Percentiles rank a stretch among this genome's conserved stretches.
phyloP scores from a whole-genome alignment of 192 early-diverging fungal species.

The Globomyces pollinis-pini region DNA sequence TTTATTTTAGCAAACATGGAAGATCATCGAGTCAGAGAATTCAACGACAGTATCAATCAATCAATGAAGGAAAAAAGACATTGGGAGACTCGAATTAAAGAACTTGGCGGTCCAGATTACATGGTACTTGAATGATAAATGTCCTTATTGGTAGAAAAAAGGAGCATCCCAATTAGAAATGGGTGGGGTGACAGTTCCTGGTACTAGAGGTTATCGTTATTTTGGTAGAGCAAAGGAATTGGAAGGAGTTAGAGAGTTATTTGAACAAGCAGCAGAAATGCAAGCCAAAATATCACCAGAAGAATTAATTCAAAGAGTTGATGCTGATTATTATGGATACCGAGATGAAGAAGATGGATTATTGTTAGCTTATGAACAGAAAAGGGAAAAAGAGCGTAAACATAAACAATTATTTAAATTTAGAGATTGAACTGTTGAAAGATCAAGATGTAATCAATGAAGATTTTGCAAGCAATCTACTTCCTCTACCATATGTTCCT shows the following conservation, averaged over 20 bases:
- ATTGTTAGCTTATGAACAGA: slow-evolving; percentile 70
- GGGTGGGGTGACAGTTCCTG: slow-evolving; percentile 84
- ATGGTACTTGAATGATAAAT: slow-evolving; percentile 38
- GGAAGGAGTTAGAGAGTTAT: slow-evolving; percentile 86
- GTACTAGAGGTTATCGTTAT: slow-evolving; percentile 90
- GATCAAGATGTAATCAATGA: background rate
- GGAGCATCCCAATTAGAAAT: slow-evolving; percentile 72
- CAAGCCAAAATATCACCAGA: slow-evolving; percentile 42
- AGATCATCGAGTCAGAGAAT: slow-evolving; percentile 86
- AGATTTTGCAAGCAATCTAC: background rate
- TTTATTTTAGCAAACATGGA: slow-evolving; percentile 59
- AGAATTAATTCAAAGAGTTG: slow-evolving; percentile 62
- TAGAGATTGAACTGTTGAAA: background rate
- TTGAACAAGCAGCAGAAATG: slow-evolving; percentile 63
- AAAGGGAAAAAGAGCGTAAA: slow-evolving; percentile 43
- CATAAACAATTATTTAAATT: background rate
- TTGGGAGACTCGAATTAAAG: slow-evolving; percentile 86
- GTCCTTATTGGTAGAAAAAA: slow-evolving; percentile 41
- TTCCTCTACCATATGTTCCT: slow-evolving; percentile 36
- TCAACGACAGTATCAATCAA: slow-evolving; percentile 97
- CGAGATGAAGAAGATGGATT: slow-evolving; percentile 82
- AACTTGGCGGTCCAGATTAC: slow-evolving; percentile 91
- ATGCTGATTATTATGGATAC: slow-evolving; percentile 94
- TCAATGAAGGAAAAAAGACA: slow-evolving; percentile 79
- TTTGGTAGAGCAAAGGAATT: slow-evolving; percentile 94